These are phyloP conservation scores for Apiospora saccharicola DNA, from an alignment of 2,329 filamentous ascomycete genomes.

Conservation along the genomic window DNA sequence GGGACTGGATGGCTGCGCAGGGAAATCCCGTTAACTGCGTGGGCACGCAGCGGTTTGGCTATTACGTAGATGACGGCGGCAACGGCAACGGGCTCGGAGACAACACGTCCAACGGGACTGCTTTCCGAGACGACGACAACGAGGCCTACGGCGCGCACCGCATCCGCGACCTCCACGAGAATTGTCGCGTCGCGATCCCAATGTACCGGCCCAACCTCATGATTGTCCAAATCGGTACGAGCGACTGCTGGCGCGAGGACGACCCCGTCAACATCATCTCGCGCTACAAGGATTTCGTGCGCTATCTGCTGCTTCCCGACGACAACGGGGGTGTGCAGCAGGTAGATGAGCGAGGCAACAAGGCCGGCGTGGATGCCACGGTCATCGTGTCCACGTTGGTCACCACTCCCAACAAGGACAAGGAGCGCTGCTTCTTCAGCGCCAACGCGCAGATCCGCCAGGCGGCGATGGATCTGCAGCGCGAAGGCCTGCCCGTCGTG, in stretches of 20 bases:
- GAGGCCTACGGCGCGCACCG: conserved; percentile 43
- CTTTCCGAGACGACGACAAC: conserved; percentile 38
- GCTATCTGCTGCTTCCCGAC: conserved; percentile 36
- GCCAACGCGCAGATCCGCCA: conserved; percentile 40
- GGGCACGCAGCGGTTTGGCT: conserved; percentile 39
- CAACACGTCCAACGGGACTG: not conserved
- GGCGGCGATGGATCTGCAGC: conserved; percentile 34
- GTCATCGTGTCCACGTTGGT: conserved; percentile 41
- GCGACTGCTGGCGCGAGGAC: conserved; percentile 41
- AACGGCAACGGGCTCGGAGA: not conserved
- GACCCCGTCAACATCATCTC: conserved; percentile 37
- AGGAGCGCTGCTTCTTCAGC: conserved; percentile 37
- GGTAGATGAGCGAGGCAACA: not conserved
- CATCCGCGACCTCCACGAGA: conserved; percentile 39
- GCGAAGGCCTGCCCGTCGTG: conserved; percentile 38
- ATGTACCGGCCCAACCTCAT: conserved; percentile 41
- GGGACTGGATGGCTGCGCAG: conserved; percentile 35
- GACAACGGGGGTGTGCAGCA: conserved; percentile 25
- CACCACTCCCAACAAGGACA: conserved; percentile 34
- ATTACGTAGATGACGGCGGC: conserved; percentile 31
- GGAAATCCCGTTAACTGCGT: conserved; percentile 42
- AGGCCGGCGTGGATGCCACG: conserved; percentile 29
- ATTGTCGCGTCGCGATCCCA: conserved; percentile 37
- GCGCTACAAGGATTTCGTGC: conserved; percentile 39
- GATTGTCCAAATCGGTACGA: conserved; percentile 44